Percentiles rank a stretch among this genome's conserved stretches.
phyloP scores from a whole-genome alignment of 129 eudicot species.

The Cynara cardunculus region DNA sequence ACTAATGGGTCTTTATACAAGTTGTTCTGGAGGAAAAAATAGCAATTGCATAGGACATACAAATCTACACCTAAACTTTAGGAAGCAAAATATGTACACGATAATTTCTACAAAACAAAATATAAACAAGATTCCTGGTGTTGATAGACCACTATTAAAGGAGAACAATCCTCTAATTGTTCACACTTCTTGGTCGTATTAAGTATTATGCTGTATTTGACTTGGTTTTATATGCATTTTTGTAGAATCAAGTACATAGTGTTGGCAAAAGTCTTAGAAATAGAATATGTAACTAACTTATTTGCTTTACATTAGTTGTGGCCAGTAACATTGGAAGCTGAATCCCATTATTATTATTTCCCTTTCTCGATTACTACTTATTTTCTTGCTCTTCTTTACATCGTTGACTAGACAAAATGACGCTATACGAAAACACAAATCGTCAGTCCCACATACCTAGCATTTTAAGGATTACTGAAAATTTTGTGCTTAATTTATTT shows the following conservation, averaged over 20 bases:
- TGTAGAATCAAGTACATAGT: neutral
- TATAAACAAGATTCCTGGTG: neutral
- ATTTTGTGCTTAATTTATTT: neutral
- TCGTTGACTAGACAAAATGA: slow-evolving; percentile 2
- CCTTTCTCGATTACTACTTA: slow-evolving; percentile 1
- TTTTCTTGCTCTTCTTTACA: neutral
- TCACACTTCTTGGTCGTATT: neutral
- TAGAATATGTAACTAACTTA: neutral
- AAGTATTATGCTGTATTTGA: neutral
- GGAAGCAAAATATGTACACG: neutral
- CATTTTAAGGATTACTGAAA: slow-evolving; percentile 16
- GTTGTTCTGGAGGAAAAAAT: neutral
- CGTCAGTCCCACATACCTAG: neutral
- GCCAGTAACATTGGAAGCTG: neutral
- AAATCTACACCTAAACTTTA: neutral
- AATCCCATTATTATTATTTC: neutral
- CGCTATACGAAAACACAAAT: neutral
- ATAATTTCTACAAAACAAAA: neutral
- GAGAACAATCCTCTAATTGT: neutral
- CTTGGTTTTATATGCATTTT: neutral
- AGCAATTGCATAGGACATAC: neutral
- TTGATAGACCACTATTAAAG: neutral
- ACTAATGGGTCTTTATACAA: neutral
- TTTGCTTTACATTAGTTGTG: neutral
- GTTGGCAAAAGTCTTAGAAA: neutral